Evolutionary conservation across 176 grass and related monocot genomes (phyloP).

Genomic region (Triticum dicoccoides): DNA sequence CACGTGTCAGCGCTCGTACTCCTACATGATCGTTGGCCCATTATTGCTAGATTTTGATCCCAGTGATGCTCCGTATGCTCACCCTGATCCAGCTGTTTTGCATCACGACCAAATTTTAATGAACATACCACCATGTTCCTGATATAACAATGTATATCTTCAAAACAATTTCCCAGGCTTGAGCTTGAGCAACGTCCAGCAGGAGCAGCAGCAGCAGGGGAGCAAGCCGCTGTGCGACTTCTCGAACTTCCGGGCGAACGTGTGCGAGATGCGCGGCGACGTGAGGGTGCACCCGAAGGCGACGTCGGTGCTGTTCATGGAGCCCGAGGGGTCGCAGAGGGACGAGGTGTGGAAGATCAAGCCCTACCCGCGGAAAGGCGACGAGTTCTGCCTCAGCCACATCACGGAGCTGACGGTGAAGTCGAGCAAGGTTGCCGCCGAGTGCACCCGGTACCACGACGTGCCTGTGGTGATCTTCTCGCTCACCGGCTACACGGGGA

Average conservation of each 20-base stretch:
- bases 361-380: constrained; percentile 76
- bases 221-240: constrained; percentile 53
- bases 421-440: constrained; percentile 39
- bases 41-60: neutral
- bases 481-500: constrained; percentile 51
- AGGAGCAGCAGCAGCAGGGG: constrained; percentile 28
- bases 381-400: constrained; percentile 51
- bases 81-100: neutral
- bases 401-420: constrained; percentile 54
- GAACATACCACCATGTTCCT: neutral
- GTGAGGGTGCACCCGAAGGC: constrained; percentile 51
- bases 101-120: neutral
- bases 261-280: constrained; percentile 66
- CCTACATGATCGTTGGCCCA: neutral
- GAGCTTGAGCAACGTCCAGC: neutral
- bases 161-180: too few species aligned
- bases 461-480: constrained; percentile 62
- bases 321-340: constrained; percentile 17
- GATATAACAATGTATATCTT: neutral
- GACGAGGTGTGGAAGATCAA: constrained; percentile 64
- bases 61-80: neutral
- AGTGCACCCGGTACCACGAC: constrained; percentile 52
- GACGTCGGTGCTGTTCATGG: constrained; percentile 35
- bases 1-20: neutral
- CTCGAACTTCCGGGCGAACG: constrained; percentile 44